phyloP scores from a whole-genome alignment of 371 early-diverging fungal genomes.

The Amoeboradix gromovi region DNA sequence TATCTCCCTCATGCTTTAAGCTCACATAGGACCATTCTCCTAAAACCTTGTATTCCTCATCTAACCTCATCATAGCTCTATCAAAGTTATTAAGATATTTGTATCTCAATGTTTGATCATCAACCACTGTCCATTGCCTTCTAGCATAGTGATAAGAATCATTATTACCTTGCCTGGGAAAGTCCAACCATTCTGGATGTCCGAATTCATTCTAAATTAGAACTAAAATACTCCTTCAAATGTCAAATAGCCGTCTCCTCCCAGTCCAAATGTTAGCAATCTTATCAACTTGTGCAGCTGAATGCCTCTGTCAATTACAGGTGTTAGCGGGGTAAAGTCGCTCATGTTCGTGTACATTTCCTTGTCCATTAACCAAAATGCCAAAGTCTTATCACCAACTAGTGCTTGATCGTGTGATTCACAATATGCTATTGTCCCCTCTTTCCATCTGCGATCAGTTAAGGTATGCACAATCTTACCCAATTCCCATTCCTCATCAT shows the following conservation, averaged over 20 bases:
- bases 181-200: constrained; percentile 92
- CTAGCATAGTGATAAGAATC: constrained; percentile 74
- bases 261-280: constrained; percentile 52
- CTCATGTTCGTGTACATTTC: constrained; percentile 91
- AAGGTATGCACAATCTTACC: constrained; percentile 50
- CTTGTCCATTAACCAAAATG: constrained; percentile 93
- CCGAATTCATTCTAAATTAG: constrained; percentile 51
- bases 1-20: constrained; percentile 67
- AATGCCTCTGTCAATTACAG: constrained; percentile 70
- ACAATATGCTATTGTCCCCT: constrained; percentile 46
- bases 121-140: constrained; percentile 67
- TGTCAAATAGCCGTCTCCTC: constrained; percentile 78
- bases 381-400: constrained; percentile 85
- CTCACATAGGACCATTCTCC: constrained; percentile 33
- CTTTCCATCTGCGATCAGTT: constrained; percentile 48
- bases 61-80: constrained; percentile 40
- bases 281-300: constrained; percentile 83
- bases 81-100: constrained; percentile 69
- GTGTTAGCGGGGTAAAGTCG: constrained; percentile 39
- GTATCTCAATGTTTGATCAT: constrained; percentile 56
- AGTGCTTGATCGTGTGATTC: constrained; percentile 90
- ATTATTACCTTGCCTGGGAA: constrained; percentile 69
- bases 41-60: constrained; percentile 33
- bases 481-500: constrained; percentile 83
- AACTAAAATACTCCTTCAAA: too few species aligned